Evolutionary conservation across 1,284 basidiomycete genomes (phyloP), one percentile per base, ranked within the genome.

Genomic region (Retiboletus fuscus): DNA sequence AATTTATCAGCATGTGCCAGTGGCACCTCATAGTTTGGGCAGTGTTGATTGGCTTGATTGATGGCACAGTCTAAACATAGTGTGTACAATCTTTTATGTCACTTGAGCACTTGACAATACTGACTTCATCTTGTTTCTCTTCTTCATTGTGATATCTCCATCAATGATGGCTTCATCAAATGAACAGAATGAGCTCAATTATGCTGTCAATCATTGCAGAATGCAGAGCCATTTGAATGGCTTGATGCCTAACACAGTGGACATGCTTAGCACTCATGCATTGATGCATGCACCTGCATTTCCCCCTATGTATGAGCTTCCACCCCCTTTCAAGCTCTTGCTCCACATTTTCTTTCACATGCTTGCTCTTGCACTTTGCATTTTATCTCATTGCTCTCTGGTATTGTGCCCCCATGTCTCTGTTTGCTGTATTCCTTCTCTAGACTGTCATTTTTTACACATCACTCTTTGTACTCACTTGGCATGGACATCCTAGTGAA

Each of bases 11-110:
- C 78, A 77, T 75, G 77, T 79, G 26, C 83, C 80, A 73, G 79
- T 78, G 53, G 80, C 84, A 67, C 87, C 80, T 72, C 84, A 88
- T 69, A 90, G 87, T 72, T 83, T 94, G 47, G 88, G 89, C 49
- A 91, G 94, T 76, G 84, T 93, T 69, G 92, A 92, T 77, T 95
- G 93, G 93, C 83, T 93, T 34, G 87, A 91, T 70, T 87, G 91
- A 60, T 86, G 93, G 66, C 87, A 92, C 69, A 93, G 90, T 79
- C 82, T 91, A 41, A 90, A 88, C 75, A 86, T 88, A 68, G 88
- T 92, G 82, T 77, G 91, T 83, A 70, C 67, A 46, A 67, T 71
- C 49, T 70, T 69, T 74, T 69, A 73, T 78, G 62, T 76, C 46
- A 55, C 67, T 65, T 69, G 51, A 64, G 66, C 20, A 60, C 55